Evolutionary conservation across 202 grass and related monocot genomes (phyloP).

Genomic region (Carex arenaria): DNA sequence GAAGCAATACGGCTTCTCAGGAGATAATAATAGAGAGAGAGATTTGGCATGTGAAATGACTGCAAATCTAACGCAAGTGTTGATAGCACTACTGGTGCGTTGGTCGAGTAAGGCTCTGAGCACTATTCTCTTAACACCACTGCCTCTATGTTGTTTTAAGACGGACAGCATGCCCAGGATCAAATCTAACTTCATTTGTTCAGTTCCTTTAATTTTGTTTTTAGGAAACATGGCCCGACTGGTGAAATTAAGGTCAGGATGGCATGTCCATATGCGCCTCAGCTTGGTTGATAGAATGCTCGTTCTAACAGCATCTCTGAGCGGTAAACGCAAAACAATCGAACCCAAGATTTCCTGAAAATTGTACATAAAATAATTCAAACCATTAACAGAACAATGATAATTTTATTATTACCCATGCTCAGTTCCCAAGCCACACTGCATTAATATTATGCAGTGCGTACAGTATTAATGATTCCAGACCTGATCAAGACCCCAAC

Average conservation of each 20-base stretch:
- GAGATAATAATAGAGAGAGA: neutral
- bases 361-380: neutral
- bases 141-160: constrained; percentile 14
- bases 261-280: neutral
- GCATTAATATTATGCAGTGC: neutral
- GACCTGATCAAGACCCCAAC: neutral
- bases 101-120: neutral
- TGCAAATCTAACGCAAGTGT: constrained; percentile 1
- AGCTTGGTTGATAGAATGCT: constrained; percentile 16
- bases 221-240: neutral
- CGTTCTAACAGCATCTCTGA: constrained; percentile 17
- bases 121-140: neutral
- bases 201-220: neutral
- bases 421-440: neutral
- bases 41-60: neutral
- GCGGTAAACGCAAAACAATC: neutral
- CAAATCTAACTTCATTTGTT: neutral
- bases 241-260: constrained; percentile 2
- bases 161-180: neutral
- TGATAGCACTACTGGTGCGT: neutral
- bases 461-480: neutral
- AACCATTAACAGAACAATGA: neutral
- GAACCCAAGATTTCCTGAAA: constrained; percentile 18
- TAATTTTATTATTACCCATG: neutral
- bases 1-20: neutral